phyloP scores from a whole-genome alignment of 257 asterid species.

The Solanum acaule region DNA sequence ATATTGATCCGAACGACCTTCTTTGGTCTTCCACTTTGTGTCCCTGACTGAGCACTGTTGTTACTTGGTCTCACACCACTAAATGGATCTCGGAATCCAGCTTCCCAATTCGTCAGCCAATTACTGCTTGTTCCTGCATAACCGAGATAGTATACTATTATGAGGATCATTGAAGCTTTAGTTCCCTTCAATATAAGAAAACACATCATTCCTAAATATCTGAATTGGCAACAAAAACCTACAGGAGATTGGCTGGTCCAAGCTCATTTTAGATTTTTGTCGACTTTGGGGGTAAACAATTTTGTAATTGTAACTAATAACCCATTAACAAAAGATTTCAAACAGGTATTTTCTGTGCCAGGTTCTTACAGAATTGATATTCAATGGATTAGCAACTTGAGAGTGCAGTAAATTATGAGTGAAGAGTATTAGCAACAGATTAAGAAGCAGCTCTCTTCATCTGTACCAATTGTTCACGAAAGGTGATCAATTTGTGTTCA shows the following conservation, averaged over 20 bases:
- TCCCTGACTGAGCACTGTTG: background rate
- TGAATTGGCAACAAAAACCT: background rate
- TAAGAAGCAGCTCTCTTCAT: background rate
- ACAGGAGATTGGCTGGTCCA: background rate
- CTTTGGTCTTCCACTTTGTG: conserved; percentile 30
- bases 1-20: conserved; percentile 55
- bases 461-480: background rate
- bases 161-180: background rate
- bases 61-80: background rate
- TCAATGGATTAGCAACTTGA: background rate
- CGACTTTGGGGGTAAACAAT: background rate
- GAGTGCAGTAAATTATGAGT: background rate
- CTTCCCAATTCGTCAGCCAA: conserved; percentile 16
- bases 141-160: background rate
- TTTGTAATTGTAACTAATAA: background rate
- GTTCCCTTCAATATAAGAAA: background rate
- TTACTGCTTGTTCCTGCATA: conserved; percentile 22
- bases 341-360: background rate
- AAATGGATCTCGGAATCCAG: conserved; percentile 18
- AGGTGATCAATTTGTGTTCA: background rate
- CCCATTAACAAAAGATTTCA: background rate
- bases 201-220: background rate
- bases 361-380: background rate
- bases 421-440: background rate
- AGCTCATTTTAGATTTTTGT: background rate